Evolutionary conservation across 176 grass and related monocot genomes (phyloP).

Genomic region (Bolboschoenus planiculmis): DNA sequence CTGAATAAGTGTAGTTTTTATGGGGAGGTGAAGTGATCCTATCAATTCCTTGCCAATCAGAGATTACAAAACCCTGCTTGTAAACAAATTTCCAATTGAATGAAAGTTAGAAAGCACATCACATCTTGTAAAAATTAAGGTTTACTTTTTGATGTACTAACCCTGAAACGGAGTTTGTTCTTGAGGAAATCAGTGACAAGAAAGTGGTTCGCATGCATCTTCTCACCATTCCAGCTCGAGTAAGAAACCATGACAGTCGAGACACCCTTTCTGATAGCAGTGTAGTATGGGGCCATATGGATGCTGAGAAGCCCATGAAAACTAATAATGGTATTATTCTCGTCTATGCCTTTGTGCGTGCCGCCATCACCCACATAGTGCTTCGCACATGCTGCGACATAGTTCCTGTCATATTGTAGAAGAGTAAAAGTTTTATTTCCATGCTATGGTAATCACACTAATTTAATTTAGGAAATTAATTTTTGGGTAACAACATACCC

Average conservation of each 20-base stretch:
- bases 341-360: constrained; percentile 48
- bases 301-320: constrained; percentile 64
- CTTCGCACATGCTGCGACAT: constrained; percentile 75
- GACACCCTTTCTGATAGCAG: constrained; percentile 63
- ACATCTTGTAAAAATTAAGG: neutral
- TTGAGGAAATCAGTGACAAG: constrained; percentile 78
- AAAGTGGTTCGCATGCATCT: constrained; percentile 75
- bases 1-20: constrained; percentile 64
- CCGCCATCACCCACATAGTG: constrained; percentile 89
- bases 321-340: constrained; percentile 58
- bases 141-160: neutral
- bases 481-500: constrained; percentile 12
- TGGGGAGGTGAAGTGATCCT: constrained; percentile 42
- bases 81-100: neutral
- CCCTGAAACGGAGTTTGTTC: constrained; percentile 57
- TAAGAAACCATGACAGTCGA: constrained; percentile 77
- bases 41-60: constrained; percentile 79
- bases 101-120: neutral
- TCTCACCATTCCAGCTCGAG: constrained; percentile 77
- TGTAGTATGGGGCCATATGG: constrained; percentile 78
- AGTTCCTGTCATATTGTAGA: constrained; percentile 28
- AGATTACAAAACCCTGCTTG: constrained; percentile 60
- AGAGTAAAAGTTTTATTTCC: neutral
- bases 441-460: neutral
- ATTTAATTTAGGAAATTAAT: neutral